phyloP scores from a whole-genome alignment of 2,329 filamentous ascomycete genomes.

The Hypoxylon sp. region DNA sequence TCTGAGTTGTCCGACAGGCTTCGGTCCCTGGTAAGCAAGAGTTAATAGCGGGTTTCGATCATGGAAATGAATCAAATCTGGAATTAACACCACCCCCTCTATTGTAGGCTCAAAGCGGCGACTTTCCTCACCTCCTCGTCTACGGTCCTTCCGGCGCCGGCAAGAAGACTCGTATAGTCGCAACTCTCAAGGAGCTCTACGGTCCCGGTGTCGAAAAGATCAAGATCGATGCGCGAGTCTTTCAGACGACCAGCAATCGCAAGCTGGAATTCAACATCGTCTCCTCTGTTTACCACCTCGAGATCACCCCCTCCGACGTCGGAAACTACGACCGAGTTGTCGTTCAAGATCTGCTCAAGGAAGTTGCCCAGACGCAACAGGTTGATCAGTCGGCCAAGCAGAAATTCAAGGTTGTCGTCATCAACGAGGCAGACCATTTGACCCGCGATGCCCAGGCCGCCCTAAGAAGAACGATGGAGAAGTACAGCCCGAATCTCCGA shows the following conservation, averaged over 20 bases:
- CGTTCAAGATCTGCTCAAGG: constrained; percentile 92
- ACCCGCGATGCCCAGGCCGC: constrained; percentile 95
- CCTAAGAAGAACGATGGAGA: constrained; percentile 95
- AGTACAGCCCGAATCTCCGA: constrained; percentile 94
- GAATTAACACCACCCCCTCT: constrained; percentile 4
- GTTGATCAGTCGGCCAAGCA: constrained; percentile 93
- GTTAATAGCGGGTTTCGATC: not conserved
- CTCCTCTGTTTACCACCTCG: constrained; percentile 94
- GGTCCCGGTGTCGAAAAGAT: constrained; percentile 99
- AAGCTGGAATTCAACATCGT: constrained; percentile 99
- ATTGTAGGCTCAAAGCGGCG: constrained; percentile 86
- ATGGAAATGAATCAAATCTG: not conserved
- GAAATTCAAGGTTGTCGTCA: constrained; percentile 97
- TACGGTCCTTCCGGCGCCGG: constrained; percentile 96
- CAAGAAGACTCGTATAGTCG: constrained; percentile 97
- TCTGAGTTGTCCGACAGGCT: constrained; percentile 86
- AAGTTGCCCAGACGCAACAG: constrained; percentile 98
- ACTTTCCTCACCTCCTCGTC: constrained; percentile 96
- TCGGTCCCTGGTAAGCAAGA: constrained; percentile 77
- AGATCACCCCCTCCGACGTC: constrained; percentile 97
- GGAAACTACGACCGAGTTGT: constrained; percentile 97
- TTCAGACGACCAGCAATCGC: constrained; percentile 93
- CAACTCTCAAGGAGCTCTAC: constrained; percentile 93
- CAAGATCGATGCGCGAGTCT: constrained; percentile 97
- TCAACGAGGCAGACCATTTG: constrained; percentile 97